Evolutionary conservation across 2,329 filamentous ascomycete species (phyloP), one percentile per base, ranked within the genome.

Genomic region (Aspergillus fijiensis): DNA sequence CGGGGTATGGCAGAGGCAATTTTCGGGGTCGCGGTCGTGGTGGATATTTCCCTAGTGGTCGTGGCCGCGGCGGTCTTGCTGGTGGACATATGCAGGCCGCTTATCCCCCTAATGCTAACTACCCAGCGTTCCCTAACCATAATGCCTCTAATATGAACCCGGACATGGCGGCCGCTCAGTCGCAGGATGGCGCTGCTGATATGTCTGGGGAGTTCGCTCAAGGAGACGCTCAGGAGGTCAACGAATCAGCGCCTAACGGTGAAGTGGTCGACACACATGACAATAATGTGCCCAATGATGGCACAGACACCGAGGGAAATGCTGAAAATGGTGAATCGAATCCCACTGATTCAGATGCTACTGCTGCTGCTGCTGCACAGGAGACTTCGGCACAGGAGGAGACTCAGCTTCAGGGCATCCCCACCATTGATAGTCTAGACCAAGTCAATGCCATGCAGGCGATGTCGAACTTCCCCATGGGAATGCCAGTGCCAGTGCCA

Each of bases 1-100:
- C 86, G 78, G 89, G 88, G 65, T 86, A 83, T 75, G 85, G 85
- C 69, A 83, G 88, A 70, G 88, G 89, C 63, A 71, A 68, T 58
- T 74, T 71, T 66, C 83, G 85, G 65, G 87, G 87, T 66, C 85
- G 88, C 65, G 86, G 84, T 59, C 85, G 86, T 70, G 86, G 85
- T 70, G 86, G 85, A 58, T 83, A 82, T 62, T 81, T 80, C 67
- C 77, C 80, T 67, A 81, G 81, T 58, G 72, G 74, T 59, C 65
- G 72, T 49, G 71, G 70, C 55, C 72, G 74, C 57, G 73, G 74
- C 48, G 75, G 74, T 25, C 78, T 72, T 65, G 66, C 71, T 59
- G 75, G 76, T 29, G 57, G 53, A 27, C 74, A 69, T 62, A 73
- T 72, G 65, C 73, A 76, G 60, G 70, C 70, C 70, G 73, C 74